Conservation (phyloP, 129 eudicot species). For the Flaveria ramosissima region DNA sequence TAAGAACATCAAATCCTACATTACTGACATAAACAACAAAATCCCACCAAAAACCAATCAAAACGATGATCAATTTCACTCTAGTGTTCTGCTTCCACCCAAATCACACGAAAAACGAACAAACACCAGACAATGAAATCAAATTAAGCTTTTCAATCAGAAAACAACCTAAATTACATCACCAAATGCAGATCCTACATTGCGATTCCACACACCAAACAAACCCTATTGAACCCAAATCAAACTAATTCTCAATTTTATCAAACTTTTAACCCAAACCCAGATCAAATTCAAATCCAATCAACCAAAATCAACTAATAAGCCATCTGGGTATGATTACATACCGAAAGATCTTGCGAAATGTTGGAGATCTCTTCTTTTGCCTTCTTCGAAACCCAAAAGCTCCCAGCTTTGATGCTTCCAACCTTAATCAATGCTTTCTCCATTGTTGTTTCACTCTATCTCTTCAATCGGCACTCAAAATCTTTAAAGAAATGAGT, state of each 20-base stretch:
- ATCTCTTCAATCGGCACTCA: conserved; percentile 2
- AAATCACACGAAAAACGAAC: no score
- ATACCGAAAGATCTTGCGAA: conserved; percentile 74
- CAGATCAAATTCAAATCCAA: conserved; percentile 11
- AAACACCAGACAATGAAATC: background rate
- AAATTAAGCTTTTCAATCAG: background rate
- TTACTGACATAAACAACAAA: no score
- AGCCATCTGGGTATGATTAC: background rate
- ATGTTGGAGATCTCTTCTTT: conserved; percentile 82
- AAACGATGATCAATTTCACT: conserved; percentile 1
- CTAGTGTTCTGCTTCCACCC: background rate
- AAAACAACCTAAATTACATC: background rate
- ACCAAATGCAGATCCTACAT: conserved; percentile 24
- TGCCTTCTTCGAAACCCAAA: conserved; percentile 89
- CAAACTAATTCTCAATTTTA: conserved; percentile 5
- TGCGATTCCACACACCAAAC: conserved; percentile 12
- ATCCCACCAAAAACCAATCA: background rate
- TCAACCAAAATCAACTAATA: background rate
- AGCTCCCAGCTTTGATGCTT: conserved; percentile 70
- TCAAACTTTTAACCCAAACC: background rate
- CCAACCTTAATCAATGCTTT: conserved; percentile 73
- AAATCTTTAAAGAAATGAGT: conserved; percentile 2
- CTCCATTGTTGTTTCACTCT: conserved; percentile 49
- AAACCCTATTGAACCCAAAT: background rate
- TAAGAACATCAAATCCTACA: background rate